These are phyloP conservation scores for Hagleromyces aurorensis DNA, from an alignment of 805 yeast species.

Conservation along the genomic window DNA sequence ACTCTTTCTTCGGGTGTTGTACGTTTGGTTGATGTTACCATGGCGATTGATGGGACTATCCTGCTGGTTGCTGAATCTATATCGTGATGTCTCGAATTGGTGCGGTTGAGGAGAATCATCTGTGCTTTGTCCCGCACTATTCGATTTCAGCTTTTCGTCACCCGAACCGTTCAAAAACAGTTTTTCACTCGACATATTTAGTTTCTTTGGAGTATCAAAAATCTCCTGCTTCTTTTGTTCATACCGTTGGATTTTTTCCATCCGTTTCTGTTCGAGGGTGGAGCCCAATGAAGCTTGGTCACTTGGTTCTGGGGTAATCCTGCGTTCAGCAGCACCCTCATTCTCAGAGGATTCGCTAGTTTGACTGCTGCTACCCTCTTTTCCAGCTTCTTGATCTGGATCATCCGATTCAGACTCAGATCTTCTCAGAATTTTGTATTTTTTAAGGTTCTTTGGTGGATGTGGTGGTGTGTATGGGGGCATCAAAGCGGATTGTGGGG, in stretches of 20 bases:
- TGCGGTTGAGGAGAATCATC: constrained; percentile 21
- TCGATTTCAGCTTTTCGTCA: constrained; percentile 2
- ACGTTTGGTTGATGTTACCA: constrained; percentile 6
- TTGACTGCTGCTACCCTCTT: too few species aligned
- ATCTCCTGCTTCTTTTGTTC: constrained; percentile 35
- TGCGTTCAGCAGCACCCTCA: too few species aligned
- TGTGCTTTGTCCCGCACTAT: constrained; percentile 3
- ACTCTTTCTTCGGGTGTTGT: constrained; percentile 7
- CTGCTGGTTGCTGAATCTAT: constrained; percentile 9
- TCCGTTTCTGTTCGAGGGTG: constrained; percentile 30
- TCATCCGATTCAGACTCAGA: constrained; percentile 8
- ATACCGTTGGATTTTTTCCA: constrained; percentile 38
- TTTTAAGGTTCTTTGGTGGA: constrained; percentile 2
- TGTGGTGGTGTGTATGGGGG: constrained; percentile 1
- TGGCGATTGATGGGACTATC: too few species aligned
- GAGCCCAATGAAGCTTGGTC: not conserved
- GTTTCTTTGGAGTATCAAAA: constrained; percentile 27
- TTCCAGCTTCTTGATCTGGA: too few species aligned
- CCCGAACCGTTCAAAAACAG: constrained; percentile 4
- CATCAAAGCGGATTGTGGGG: constrained; percentile 1
- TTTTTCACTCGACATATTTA: constrained; percentile 10
- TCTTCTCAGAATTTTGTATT: constrained; percentile 21
- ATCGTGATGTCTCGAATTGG: constrained; percentile 22
- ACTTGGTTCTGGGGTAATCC: not conserved
- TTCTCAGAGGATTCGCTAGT: too few species aligned